Evolutionary conservation across 805 yeast genomes (phyloP).

Genomic region (Jamesozyma lodderae): DNA sequence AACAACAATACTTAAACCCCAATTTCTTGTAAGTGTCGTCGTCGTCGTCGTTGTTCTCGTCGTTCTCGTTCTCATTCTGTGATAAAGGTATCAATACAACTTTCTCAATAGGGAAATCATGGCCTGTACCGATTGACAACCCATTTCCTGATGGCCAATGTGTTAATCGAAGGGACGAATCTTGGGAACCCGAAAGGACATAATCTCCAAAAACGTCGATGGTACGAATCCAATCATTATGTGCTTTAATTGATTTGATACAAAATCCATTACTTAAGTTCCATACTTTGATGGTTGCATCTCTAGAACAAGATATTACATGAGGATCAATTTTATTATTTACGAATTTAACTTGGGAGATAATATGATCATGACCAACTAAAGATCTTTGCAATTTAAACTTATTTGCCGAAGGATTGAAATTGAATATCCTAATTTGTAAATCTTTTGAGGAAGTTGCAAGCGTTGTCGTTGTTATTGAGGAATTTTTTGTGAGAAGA

Average conservation of each 20-base stretch:
- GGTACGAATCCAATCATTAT: conserved; percentile 81
- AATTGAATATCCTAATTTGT: conserved; percentile 45
- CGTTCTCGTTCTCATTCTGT: background rate
- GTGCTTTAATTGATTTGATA: conserved; percentile 58
- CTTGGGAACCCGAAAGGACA: conserved; percentile 67
- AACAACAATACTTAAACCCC: conserved; percentile 64
- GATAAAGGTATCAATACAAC: conserved; percentile 57
- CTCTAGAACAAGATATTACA: conserved; percentile 57
- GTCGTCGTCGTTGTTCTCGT: conserved; percentile 14
- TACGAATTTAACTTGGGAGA: conserved; percentile 50
- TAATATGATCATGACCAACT: conserved; percentile 81
- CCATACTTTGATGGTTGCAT: conserved; percentile 54
- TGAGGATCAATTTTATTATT: conserved; percentile 37
- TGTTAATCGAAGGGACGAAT: conserved; percentile 61
- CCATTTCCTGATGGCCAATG: conserved; percentile 62
- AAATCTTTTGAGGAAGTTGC: conserved; percentile 45
- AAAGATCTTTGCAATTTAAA: conserved; percentile 50
- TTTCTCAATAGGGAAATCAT: conserved; percentile 74
- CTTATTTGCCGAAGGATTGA: conserved; percentile 28
- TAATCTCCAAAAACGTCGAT: conserved; percentile 51
- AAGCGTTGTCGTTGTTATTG: conserved; percentile 17
- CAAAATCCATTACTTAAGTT: conserved; percentile 62
- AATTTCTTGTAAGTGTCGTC: conserved; percentile 29
- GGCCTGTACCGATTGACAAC: conserved; percentile 60
- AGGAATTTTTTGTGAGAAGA: background rate